These are phyloP conservation scores for Mangifera indica DNA, from an alignment of 345 rosid genomes.

Conservation along the genomic window DNA sequence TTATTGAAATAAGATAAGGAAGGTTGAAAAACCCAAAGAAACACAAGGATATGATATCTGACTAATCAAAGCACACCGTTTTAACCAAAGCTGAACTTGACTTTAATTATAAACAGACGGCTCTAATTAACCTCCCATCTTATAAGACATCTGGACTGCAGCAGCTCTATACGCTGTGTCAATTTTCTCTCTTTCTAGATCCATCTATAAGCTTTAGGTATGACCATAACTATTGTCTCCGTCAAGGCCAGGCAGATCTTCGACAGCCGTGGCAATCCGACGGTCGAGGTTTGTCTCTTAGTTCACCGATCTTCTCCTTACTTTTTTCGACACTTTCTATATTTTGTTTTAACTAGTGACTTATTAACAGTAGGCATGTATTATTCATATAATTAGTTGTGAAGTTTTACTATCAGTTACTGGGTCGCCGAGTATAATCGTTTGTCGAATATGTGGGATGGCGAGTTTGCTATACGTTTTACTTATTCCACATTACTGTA, in stretches of 20 bases:
- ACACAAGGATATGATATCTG: background rate
- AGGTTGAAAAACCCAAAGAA: too few relatives aligned
- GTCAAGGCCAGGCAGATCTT: slow-evolving; percentile 92
- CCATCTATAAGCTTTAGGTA: slow-evolving; percentile 14
- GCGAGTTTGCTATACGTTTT: background rate
- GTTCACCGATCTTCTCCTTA: background rate
- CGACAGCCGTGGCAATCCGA: slow-evolving; percentile 98
- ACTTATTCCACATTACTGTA: background rate
- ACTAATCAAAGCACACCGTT: slow-evolving; percentile 8
- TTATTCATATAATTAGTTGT: too few relatives aligned
- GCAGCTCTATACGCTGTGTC: background rate
- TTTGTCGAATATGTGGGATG: background rate
- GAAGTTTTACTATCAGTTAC: too few relatives aligned
- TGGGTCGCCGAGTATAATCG: background rate
- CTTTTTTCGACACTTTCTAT: background rate
- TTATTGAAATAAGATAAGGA: too few relatives aligned
- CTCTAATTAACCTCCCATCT: background rate
- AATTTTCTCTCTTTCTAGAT: background rate
- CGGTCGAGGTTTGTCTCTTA: slow-evolving; percentile 67
- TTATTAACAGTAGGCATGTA: too few relatives aligned
- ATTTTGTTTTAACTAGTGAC: background rate
- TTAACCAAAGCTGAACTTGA: background rate
- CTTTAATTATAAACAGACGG: slow-evolving; percentile 3
- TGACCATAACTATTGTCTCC: slow-evolving; percentile 55
- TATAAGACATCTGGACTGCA: background rate